Base-by-base conservation (phyloP, 2,329 filamentous ascomycete genomes). In the Penicillium sp. region DNA sequence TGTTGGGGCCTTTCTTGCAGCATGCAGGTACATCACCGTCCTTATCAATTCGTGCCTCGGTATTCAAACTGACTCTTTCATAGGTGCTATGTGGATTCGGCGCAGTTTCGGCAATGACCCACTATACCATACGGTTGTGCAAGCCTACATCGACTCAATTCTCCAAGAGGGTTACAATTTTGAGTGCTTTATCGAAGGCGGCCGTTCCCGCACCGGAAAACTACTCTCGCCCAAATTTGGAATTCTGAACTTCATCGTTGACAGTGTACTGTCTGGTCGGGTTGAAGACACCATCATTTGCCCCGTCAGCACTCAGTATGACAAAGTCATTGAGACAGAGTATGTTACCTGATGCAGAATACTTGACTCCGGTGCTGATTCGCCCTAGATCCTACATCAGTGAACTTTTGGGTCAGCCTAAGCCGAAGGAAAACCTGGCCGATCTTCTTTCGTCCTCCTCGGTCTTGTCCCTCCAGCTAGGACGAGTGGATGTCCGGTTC, bases 301-400 rank as follows among this genome's bases (percentile, higher is more conserved):
- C 58, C 93, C 93, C 0, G 93, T 98, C 37, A 94, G 87, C 67
- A 96, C 90, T 0, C 93, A 98, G 65, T 98, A 98, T 64, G 93
- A 98, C 75, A 98, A 97, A 65, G 93, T 98, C 46, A 94, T 98
- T 49, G 93, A 98, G 68, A 95, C 94, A 0, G 89, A 95, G 68
- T 74, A 65, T 51, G 70, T 16, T 8, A 8, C 23, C 2, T 1
- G 28, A 26, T n/a, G 35, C 11, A 24, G 4, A 11, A 14, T 10
- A 18, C 9, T 4, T 11, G 3, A n/a, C n/a, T 40, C 1, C 10
- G 16, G 22, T 50, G 35, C 54, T 62, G 34, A 52, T 39, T 27
- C 51, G 36, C 2, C n/a, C 4, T 43, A 77, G 75, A 55, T 93
- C 89, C 4, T 98, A 98, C 62, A 91, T 97, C 36, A 93, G 84